A percentile compares a stretch with the other conserved stretches of the same genome.
Conservation (phyloP, 371 early-diverging fungal genomes). For the Rhizomucor miehei region DNA sequence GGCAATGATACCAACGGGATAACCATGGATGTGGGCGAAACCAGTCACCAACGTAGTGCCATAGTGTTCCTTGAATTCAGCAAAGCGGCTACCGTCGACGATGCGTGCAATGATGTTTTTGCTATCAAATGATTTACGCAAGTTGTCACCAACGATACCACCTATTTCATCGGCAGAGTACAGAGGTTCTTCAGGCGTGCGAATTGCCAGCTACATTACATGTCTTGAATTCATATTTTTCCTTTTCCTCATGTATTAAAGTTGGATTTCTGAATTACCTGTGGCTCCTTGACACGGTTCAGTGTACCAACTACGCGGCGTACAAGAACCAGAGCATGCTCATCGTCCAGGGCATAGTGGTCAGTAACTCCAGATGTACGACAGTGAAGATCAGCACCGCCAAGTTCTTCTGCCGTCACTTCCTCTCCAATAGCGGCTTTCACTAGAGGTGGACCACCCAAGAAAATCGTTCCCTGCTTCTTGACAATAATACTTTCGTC, state of each 20-base stretch:
- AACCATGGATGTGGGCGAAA: constrained; percentile 91
- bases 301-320: constrained; percentile 85
- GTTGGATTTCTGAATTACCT: constrained; percentile 25
- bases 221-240: too few relatives aligned
- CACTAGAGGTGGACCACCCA: constrained; percentile 96
- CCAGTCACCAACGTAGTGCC: constrained; percentile 92
- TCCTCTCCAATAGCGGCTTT: constrained; percentile 97
- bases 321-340: constrained; percentile 87
- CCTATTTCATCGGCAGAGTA: constrained; percentile 86
- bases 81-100: constrained; percentile 92
- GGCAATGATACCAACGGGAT: constrained; percentile 96
- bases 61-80: constrained; percentile 95
- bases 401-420: constrained; percentile 93
- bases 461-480: constrained; percentile 96
- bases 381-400: constrained; percentile 97
- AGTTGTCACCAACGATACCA: constrained; percentile 95
- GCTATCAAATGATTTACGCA: constrained; percentile 90
- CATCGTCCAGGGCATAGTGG: constrained; percentile 90
- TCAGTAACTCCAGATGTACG: constrained; percentile 94
- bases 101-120: constrained; percentile 94
- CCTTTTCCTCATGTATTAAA: too few relatives aligned
- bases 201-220: constrained; percentile 43
- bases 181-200: constrained; percentile 75
- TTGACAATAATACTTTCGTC: constrained; percentile 96
- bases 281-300: constrained; percentile 72